Evolutionary conservation across 495 filamentous ascomycete species (phyloP).

Genomic region (Bacidia rubella): DNA sequence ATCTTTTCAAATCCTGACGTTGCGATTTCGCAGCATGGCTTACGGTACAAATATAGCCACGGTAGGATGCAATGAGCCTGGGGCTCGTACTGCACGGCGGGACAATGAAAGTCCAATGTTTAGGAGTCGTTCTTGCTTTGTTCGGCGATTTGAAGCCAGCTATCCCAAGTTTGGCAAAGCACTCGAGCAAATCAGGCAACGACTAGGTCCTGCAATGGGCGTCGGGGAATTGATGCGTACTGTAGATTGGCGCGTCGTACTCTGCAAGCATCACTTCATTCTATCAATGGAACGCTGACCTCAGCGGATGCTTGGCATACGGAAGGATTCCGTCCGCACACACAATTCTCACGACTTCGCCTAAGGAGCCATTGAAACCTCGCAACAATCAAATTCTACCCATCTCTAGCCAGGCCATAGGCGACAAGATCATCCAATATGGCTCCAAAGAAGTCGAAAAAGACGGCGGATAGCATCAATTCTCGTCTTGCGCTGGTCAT

Average conservation of each 20-base stretch:
- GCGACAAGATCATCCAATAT: slow-evolving; percentile 30
- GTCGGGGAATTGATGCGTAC: neutral
- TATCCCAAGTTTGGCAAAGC: too few species aligned
- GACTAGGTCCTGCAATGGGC: neutral
- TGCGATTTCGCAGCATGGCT: too few species aligned
- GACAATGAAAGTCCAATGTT: too few species aligned
- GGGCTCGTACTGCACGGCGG: too few species aligned
- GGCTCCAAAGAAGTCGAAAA: slow-evolving; percentile 93
- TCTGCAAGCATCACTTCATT: neutral
- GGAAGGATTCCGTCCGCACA: neutral
- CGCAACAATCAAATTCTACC: neutral
- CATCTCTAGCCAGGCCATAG: neutral
- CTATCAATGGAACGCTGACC: too few species aligned
- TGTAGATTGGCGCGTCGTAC: neutral
- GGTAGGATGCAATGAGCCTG: too few species aligned
- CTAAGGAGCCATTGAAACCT: too few species aligned
- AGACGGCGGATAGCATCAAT: slow-evolving; percentile 82
- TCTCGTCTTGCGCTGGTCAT: slow-evolving; percentile 83
- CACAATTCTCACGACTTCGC: neutral
- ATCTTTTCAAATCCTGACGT: too few species aligned
- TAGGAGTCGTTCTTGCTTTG: too few species aligned
- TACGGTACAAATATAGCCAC: too few species aligned
- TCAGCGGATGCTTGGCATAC: slow-evolving; percentile 2
- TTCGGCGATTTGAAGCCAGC: too few species aligned
- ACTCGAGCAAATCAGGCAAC: too few species aligned